These are phyloP conservation scores for Candida suzukii DNA, from an alignment of 805 yeast species.

Conservation along the genomic window DNA sequence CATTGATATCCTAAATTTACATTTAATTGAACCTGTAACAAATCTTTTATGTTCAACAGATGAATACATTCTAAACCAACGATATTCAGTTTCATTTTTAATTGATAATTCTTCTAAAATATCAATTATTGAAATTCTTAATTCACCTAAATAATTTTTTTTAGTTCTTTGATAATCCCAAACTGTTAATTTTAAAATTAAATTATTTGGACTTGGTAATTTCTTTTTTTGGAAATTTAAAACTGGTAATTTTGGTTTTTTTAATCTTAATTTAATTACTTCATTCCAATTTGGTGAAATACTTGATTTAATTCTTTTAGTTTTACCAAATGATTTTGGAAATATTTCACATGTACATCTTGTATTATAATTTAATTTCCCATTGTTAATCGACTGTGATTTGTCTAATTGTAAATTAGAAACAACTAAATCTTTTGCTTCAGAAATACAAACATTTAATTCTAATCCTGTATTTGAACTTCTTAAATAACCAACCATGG, in stretches of 20 bases:
- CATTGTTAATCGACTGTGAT: not conserved
- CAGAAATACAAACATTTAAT: conserved; percentile 10
- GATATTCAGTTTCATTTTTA: conserved; percentile 10
- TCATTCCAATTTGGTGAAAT: conserved; percentile 14
- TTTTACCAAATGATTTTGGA: conserved; percentile 9
- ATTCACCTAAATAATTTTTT: conserved; percentile 21
- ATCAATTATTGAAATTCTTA: conserved; percentile 18
- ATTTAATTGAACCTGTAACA: conserved; percentile 19
- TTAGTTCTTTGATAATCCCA: conserved; percentile 15
- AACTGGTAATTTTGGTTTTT: not conserved
- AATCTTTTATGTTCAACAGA: conserved; percentile 16
- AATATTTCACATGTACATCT: conserved; percentile 11
- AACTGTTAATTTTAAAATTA: conserved; percentile 9
- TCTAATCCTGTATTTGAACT: conserved; percentile 4
- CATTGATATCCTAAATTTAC: conserved; percentile 13
- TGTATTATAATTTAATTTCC: conserved; percentile 11
- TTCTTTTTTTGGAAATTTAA: not conserved
- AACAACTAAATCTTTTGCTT: conserved; percentile 12
- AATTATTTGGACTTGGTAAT: conserved; percentile 8
- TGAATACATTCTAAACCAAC: conserved; percentile 18
- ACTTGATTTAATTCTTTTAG: conserved; percentile 9
- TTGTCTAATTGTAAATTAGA: not conserved
- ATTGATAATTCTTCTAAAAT: conserved; percentile 9
- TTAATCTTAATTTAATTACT: conserved; percentile 8
- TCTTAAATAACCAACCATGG: not conserved